These are phyloP conservation scores for Dryas octopetala DNA, from an alignment of 306 rosid genomes.

Conservation along the genomic window DNA sequence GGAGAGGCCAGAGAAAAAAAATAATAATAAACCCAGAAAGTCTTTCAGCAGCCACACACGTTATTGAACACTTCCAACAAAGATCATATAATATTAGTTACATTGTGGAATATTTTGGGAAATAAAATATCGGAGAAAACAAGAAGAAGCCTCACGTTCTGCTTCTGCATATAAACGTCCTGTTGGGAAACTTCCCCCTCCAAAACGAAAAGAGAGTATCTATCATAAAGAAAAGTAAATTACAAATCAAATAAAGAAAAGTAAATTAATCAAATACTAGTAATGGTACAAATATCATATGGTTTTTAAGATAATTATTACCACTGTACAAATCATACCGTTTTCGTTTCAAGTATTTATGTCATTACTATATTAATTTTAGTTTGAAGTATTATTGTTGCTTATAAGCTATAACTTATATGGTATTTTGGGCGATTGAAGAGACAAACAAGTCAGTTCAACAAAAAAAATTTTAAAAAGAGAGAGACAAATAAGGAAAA, in stretches of 20 bases:
- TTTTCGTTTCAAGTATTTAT: background rate
- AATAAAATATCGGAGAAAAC: conserved; percentile 16
- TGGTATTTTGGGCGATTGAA: background rate
- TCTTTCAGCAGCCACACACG: conserved; percentile 10
- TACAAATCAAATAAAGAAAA: background rate
- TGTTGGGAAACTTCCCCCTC: conserved; percentile 37
- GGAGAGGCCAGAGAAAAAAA: background rate
- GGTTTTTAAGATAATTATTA: background rate
- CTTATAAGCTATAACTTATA: too few relatives aligned
- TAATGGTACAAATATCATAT: background rate
- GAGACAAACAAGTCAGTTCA: background rate
- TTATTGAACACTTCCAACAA: conserved; percentile 1
- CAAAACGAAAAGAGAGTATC: background rate
- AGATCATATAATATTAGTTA: background rate
- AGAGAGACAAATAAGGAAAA: too few relatives aligned
- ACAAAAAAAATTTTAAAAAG: too few relatives aligned
- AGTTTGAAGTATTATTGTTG: too few relatives aligned
- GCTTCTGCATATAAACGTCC: background rate
- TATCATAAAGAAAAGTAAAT: background rate
- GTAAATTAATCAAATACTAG: too few relatives aligned
- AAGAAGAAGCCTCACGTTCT: conserved; percentile 15
- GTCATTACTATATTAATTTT: too few relatives aligned
- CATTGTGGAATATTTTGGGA: background rate
- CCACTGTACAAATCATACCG: background rate
- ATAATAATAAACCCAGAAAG: background rate